Conservation (phyloP, 371 early-diverging fungal species). For the Saksenaea oblongispora region DNA sequence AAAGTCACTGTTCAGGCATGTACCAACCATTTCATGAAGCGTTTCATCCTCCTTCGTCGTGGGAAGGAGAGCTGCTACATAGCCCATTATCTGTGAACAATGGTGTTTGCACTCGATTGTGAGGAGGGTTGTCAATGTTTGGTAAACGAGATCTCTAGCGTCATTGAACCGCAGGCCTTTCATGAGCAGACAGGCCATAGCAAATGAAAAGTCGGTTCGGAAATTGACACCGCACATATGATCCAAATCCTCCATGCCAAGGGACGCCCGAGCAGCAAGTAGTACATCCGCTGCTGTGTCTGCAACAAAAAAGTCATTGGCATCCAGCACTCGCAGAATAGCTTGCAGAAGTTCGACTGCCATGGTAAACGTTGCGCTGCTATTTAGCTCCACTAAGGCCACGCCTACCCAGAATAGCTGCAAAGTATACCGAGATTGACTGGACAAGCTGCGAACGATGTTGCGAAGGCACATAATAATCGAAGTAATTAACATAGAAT, state of each 20-base stretch:
- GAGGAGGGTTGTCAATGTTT: conserved; percentile 70
- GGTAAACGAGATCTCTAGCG: conserved; percentile 73
- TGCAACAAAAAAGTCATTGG: conserved; percentile 70
- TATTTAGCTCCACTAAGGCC: conserved; percentile 83
- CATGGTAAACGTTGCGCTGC: conserved; percentile 73
- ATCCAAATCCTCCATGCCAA: conserved; percentile 71
- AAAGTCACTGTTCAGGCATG: conserved; percentile 49
- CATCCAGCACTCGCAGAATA: conserved; percentile 75
- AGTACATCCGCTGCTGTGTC: conserved; percentile 68
- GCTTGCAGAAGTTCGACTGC: conserved; percentile 73
- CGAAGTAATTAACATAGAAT: conserved; percentile 75
- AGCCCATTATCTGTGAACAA: conserved; percentile 70
- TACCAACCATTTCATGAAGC: conserved; percentile 61
- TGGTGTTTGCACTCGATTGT: conserved; percentile 68
- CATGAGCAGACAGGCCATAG: conserved; percentile 78
- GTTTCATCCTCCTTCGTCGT: conserved; percentile 65
- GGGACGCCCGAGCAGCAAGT: conserved; percentile 69
- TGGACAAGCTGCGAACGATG: conserved; percentile 81
- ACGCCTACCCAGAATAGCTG: conserved; percentile 91
- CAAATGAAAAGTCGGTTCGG: conserved; percentile 85
- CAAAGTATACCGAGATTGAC: conserved; percentile 75
- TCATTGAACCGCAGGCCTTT: conserved; percentile 80
- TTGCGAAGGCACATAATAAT: conserved; percentile 89
- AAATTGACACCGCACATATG: conserved; percentile 77
- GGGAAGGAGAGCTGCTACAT: conserved; percentile 74